These are phyloP conservation scores for Metschnikowia baotianmanensis DNA, from an alignment of 805 yeast species.

Conservation along the genomic window DNA sequence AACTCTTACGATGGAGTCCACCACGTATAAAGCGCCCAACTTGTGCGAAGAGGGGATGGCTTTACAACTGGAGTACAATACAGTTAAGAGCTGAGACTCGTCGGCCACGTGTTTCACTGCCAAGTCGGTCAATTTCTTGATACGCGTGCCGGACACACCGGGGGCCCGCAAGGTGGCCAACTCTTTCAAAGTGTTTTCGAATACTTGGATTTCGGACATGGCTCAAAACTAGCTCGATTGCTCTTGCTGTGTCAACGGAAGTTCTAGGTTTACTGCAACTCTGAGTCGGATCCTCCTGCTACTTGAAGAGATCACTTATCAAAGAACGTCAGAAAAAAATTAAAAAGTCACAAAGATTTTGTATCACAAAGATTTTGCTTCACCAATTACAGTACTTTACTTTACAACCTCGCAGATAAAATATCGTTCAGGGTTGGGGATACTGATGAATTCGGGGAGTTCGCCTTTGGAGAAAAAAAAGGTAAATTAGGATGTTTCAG, in stretches of 20 bases:
- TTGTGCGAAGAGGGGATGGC: conserved; percentile 77
- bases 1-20: conserved; percentile 89
- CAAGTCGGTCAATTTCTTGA: conserved; percentile 75
- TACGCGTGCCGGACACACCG: conserved; percentile 95
- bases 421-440: conserved; percentile 2
- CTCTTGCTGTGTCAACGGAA: not conserved
- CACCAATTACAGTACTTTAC: conserved; percentile 19
- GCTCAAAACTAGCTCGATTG: not conserved
- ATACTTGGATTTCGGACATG: conserved; percentile 45
- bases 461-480: conserved; percentile 1
- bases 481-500: not conserved
- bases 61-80: conserved; percentile 64
- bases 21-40: conserved; percentile 85
- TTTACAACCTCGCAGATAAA: conserved; percentile 14
- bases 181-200: conserved; percentile 48
- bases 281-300: conserved; percentile 8
- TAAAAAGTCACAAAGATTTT: conserved; percentile 3
- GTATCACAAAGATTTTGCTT: conserved; percentile 2
- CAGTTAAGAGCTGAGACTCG: conserved; percentile 56
- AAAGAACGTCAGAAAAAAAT: conserved; percentile 3
- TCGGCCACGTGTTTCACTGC: conserved; percentile 66
- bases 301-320: conserved; percentile 10
- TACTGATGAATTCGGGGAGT: conserved; percentile 2
- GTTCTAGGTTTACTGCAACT: conserved; percentile 8
- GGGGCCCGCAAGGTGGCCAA: conserved; percentile 67